Base-by-base conservation (phyloP, 345 rosid genomes). In the Hibiscus mutabilis region DNA sequence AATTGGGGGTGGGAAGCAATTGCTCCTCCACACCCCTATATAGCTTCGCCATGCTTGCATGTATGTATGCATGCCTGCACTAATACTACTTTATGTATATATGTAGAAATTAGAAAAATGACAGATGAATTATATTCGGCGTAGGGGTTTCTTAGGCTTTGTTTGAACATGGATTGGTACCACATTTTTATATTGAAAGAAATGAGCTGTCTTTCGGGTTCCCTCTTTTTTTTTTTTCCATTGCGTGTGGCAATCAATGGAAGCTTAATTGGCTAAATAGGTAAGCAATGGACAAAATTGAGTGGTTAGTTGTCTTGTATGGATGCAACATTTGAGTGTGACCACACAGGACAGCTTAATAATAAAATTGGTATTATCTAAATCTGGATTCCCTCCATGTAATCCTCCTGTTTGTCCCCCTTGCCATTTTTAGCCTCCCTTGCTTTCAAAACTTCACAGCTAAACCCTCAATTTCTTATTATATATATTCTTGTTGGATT, bases 291-390 rank as follows among this genome's bases (percentile, higher is more conserved):
- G 74, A 79, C 84, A 77, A 75, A 73, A 70, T 74, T 78, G 76
- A 83, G 24, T 78, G 76, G 80, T 78, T 70, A 76, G 75, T 70
- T 83, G 86, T 71, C 83, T 75, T 81, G 82, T 82, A 83, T 82
- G 86, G 74, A 75, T 66, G 79, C 80, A 25, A 59, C 37, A 59
- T 13, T 59, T 59, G 63, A 59, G 63, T 59, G 35, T 59, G 63
- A 76, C 79, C 72, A 67, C 71, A 76, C 76, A 77, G 44, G 82
- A 68, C 84, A 69, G 75, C 74, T 72, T 76, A 78, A 68, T 72
- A 60, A 68, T 72, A 59, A 57, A 2, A 73, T 75, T 79, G 71
- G 70, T 81, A 78, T 81, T 78, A 81, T 77, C 82, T 72, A 64
- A 78, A 40, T 76, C 74, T 76, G 75, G 80, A 73, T 80, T 78